Evolutionary conservation across 75 land plant genomes (phyloP), one percentile per base, ranked within the genome.

Genomic region (Pinus taeda): DNA sequence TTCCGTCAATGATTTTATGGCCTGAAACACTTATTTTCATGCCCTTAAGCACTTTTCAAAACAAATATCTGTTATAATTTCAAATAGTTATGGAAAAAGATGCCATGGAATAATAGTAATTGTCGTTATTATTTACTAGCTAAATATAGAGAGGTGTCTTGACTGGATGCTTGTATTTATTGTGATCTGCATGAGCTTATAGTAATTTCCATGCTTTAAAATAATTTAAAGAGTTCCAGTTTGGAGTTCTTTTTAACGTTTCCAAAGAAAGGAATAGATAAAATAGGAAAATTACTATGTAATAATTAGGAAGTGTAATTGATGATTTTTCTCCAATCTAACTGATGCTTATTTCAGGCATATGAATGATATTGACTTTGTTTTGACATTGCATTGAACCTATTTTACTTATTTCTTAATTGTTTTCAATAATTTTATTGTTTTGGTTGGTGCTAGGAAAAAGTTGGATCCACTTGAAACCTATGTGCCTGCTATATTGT

Each of bases 401-500:
- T 58, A 33, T 55, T 53, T 56, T 21, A 21, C 17, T 56, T 49
- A 24, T 22, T 3, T 59, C 15, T 39, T 60, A 75, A 15, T 11
- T 76, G 55, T 49, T 76, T 30, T 20, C 15, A 74, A 56, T 57
- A 57, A 61, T 49, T 53, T 14, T 66, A 74, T 15, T 21, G 39
- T 63, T 70, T 33, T 58, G 73, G n/a, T 71, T 30, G 29, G 22
- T 81, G 9, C 12, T 83, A 97, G 99, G 92, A 97, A 95, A 82
- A 97, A 91, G 88, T 92, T 97, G 49, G 99, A 97, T 69, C 98
- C 99, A 14, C 83, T 97, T 5, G 99, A 97, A 67, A 89, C 87
- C 60, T 97, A 97, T 82, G 83, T 97, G 29, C 99, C 99, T 55
- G 87, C 92, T 75, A 89, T 97, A 59, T 75, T 97, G 59, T 77